These are phyloP conservation scores for Trichopus zeylanicus DNA, from an alignment of 116 monocot species.

Conservation along the genomic window DNA sequence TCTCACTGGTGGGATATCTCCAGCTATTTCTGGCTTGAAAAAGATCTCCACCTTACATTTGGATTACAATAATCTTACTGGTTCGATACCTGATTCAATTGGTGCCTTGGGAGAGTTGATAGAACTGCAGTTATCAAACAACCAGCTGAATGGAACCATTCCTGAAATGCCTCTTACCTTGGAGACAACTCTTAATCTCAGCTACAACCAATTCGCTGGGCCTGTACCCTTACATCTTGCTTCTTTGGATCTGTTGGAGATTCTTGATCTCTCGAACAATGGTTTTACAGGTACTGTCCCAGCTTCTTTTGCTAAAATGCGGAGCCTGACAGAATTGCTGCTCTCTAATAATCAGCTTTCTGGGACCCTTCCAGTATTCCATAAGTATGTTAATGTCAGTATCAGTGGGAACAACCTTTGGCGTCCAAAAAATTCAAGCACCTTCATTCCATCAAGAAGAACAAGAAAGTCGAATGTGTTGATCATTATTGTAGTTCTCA, in stretches of 20 bases:
- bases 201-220: constrained; percentile 35
- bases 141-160: constrained; percentile 31
- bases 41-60: constrained; percentile 34
- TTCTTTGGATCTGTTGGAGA: constrained; percentile 9
- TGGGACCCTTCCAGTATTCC: constrained; percentile 33
- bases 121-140: constrained; percentile 45
- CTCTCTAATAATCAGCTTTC: constrained; percentile 57
- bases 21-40: constrained; percentile 16
- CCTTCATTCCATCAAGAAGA: neutral
- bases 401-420: constrained; percentile 13
- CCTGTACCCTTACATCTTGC: constrained; percentile 21
- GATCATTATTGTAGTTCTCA: constrained; percentile 14
- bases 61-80: constrained; percentile 29
- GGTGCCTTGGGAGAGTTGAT: constrained; percentile 8
- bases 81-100: constrained; percentile 30
- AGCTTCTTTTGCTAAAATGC: constrained; percentile 9
- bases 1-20: constrained; percentile 29
- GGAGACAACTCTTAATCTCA: constrained; percentile 39
- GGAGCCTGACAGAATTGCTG: constrained; percentile 27
- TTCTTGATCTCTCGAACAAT: constrained; percentile 68
- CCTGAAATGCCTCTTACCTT: constrained; percentile 28
- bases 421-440: neutral
- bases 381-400: constrained; percentile 1
- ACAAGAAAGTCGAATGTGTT: constrained; percentile 2
- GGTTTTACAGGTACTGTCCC: constrained; percentile 40